A percentile compares a stretch with the other conserved stretches of the same genome.
Evolutionary conservation across 805 yeast genomes (phyloP).

Genomic region (Candida ascalaphidarum): DNA sequence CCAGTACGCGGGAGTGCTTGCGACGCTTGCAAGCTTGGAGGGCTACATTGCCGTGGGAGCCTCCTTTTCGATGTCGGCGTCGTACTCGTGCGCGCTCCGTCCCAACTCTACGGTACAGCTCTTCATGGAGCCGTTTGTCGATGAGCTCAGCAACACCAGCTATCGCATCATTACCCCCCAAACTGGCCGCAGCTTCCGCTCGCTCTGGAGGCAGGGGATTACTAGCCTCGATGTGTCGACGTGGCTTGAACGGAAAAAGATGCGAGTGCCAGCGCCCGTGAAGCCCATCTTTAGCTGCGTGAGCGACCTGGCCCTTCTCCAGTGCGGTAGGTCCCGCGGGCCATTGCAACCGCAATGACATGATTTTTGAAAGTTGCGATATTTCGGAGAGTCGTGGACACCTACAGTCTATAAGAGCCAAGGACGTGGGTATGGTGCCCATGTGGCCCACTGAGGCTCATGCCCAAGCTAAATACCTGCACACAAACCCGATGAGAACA

Average conservation of each 20-base stretch:
- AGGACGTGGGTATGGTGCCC: too few relatives aligned
- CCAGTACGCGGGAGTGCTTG: constrained; percentile 1
- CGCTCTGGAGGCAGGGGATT: constrained; percentile 1
- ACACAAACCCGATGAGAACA: too few relatives aligned
- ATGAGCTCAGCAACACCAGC: constrained; percentile 5
- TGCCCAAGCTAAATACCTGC: too few relatives aligned
- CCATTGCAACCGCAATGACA: too few relatives aligned
- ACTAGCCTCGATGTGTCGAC: constrained; percentile 1
- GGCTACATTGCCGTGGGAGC: constrained; percentile 3
- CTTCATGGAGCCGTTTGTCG: constrained; percentile 9
- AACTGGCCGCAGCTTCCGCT: constrained; percentile 3
- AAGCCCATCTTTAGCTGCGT: constrained; percentile 12
- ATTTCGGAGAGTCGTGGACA: too few relatives aligned
- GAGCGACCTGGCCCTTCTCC: constrained; percentile 7
- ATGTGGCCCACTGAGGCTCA: too few relatives aligned
- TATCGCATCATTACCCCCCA: constrained; percentile 5
- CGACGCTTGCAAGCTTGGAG: constrained; percentile 1
- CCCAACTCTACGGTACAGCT: constrained; percentile 14
- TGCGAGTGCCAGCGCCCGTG: constrained; percentile 1
- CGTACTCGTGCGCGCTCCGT: constrained; percentile 9
- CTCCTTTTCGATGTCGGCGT: constrained; percentile 4
- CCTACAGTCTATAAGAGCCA: too few relatives aligned
- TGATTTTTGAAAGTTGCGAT: too few relatives aligned
- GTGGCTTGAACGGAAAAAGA: constrained; percentile 3
- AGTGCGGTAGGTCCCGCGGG: too few relatives aligned